Base-by-base conservation (phyloP, 1,284 basidiomycete genomes). In the Sanghuangporus baumii region DNA sequence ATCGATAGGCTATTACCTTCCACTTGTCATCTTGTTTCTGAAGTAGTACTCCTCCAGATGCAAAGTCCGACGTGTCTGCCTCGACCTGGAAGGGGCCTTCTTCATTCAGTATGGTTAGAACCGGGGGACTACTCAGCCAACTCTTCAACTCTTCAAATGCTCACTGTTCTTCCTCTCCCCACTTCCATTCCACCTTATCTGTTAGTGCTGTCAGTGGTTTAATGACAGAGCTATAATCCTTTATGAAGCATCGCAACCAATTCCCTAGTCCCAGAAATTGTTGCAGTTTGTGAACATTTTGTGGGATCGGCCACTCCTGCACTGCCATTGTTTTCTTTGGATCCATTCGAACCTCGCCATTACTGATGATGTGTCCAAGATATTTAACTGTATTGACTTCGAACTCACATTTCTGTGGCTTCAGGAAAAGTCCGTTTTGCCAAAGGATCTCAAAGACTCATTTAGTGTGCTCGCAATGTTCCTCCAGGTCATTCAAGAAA, bases 1-100 rank as follows among this genome's bases (percentile, higher is more conserved):
- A 74, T 37, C 66, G 62, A 62, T 72, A 73, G 5, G 67, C 72
- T 3, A 50, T 50, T 5, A 50, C 48, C 48, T 12, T 50, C 48
- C 48, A 50, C 48, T 18, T 23, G 18, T 26, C 48, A 6, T 50
- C 48, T 12, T 50, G 48, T 26, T 50, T 50, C 18, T 50, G 48
- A 9, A 50, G 48, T 12, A 50, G 12, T 4, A 50, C 48, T 11
- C 48, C 48, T 50, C 48, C 48, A 12, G 23, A 11, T 6, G 48
- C 23, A 26, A 50, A 50, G 48, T 50, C 23, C 23, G 18, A 50
- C 26, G 48, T 9, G 48, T 50, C 48, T 8, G 23, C 20, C 20
- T 50, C 48, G 5, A 50, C 48, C 3, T 20, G 48, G 48, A 50
- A 50, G 4, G 48, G 48, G 18, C 4, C 48, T 9, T 50, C 48